Base-by-base conservation (phyloP, 257 asterid genomes). In the Solanum rostratum region DNA sequence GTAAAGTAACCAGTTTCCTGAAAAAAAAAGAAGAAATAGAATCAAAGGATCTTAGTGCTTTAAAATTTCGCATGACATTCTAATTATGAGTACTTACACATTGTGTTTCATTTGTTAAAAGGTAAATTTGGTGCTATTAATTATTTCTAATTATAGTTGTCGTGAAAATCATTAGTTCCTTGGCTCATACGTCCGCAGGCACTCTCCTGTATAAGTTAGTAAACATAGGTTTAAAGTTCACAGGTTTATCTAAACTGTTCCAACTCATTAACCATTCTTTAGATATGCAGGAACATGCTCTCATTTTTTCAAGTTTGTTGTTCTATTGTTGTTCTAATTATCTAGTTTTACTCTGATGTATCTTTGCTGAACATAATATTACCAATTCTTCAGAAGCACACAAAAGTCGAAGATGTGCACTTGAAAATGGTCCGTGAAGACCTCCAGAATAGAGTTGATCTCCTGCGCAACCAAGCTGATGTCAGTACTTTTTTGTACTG, bases 401-500 rank as follows among this genome's bases (percentile, higher is more conserved):
- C 88, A 37, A 92, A 92, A 88, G 91, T 87, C 81, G 97, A 95
- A 74, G 97, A 92, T 83, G 70, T 87, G 49, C 90, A 89, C 79
- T 88, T 93, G 89, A 96, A 91, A 85, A 95, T 84, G 91, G 90
- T 87, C 86, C 91, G 93, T 76, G 98, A 93, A 87, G 98, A 96
- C 91, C 97, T 95, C 63, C 97, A 96, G 92, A 91, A 85, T 84
- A 93, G 93, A 92, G 93, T 96, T 88, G 99, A 95, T 90, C 84
- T 93, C 86, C 92, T 96, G 54, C 95, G 97, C 90, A 94, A 95
- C 92, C 98, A 93, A 91, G 93, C 93, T 84, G 99, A 96, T 69
- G 99, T 96, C 85, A 71, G 89, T 84, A 50, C 53, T 49, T 30
- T 30, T 79, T 65, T 70, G 50, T 45, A 57, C 84, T 59, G 7